Evolutionary conservation across 2,329 filamentous ascomycete genomes (phyloP), one percentile per base, ranked within the genome.

Genomic region (Colletotrichum gigasporum): DNA sequence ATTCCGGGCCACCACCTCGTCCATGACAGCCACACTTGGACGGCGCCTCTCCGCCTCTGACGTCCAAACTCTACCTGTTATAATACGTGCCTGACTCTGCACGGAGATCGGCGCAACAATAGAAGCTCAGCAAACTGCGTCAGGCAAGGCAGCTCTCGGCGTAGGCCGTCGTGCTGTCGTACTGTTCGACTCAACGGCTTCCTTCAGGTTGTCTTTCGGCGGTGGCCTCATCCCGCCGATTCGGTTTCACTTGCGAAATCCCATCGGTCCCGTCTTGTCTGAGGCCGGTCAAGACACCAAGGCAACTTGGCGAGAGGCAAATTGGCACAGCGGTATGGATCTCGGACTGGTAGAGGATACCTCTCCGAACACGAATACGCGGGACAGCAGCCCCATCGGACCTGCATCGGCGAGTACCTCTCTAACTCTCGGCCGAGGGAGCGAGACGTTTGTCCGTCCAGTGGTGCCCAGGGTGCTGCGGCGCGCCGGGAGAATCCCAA

Each of bases 1-100:
- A 53, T 48, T 34, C 34, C 28, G 16, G 48, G 39, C 60, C 39
- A 48, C 32, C 12, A 14, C 35, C 30, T 30, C 37, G 9, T 53
- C 61, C 6, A 64, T 61, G 61, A 61, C 56, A 64, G 61, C 35
- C 61, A 64, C 48, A 64, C 34, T 61, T 54, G 41, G 24, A 22
- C 20, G 32, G 18, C 26, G 37, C 37, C 26, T 37, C 30, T 3
- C 14, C 30, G 28, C 39, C 20, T 45, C 20, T 14, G 26, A 10
- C 16, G 20, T 24, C 22, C 32, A 34, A 47, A 56, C 53, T 56
- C n/a, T 56, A 26, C 12, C 28, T 54, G 12, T 18, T 20, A 7
- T 30, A 32, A 52, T 52, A 35, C 48, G n/a, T 26, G 12, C 24
- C 24, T 39, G 22, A 52, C 20, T 28, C 51, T 16, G 41, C 28